phyloP scores from a whole-genome alignment of 140 eudicot genomes.

The Cichorium intybus region DNA sequence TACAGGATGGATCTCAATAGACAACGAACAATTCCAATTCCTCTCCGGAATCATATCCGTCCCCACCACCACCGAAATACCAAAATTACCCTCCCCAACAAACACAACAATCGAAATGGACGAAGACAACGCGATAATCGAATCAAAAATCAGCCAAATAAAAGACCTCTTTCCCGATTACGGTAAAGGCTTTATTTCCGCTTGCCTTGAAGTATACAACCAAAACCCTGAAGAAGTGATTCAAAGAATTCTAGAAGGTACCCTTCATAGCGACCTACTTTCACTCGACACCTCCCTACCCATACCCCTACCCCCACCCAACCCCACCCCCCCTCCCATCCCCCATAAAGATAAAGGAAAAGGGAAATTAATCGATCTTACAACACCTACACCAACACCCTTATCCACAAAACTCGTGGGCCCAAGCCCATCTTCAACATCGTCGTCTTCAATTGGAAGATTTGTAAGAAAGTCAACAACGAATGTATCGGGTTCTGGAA shows the following conservation, averaged over 20 bases:
- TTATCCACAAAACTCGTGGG: conserved; percentile 5
- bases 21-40: conserved; percentile 61
- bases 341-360: conserved; percentile 72
- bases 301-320: conserved; percentile 40
- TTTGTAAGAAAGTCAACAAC: conserved; percentile 53
- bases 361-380: conserved; percentile 64
- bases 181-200: conserved; percentile 76
- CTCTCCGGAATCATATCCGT: conserved; percentile 47
- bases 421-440: conserved; percentile 29
- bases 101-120: conserved; percentile 40
- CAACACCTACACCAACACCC: conserved; percentile 4
- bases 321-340: conserved; percentile 29
- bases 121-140: conserved; percentile 74
- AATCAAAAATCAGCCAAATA: conserved; percentile 89
- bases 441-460: conserved; percentile 72
- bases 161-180: conserved; percentile 93
- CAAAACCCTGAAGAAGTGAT: conserved; percentile 87
- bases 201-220: conserved; percentile 91
- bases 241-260: conserved; percentile 85
- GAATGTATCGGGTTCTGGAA: conserved; percentile 34
- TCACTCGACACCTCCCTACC: conserved; percentile 64
- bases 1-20: conserved; percentile 81
- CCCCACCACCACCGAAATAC: conserved; percentile 13
- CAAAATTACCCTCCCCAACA: conserved; percentile 22
- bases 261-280: conserved; percentile 71